Percentiles rank a stretch among this genome's conserved stretches.
Conservation (phyloP, 1,284 basidiomycete genomes). For the Rhizoctonia solani region DNA sequence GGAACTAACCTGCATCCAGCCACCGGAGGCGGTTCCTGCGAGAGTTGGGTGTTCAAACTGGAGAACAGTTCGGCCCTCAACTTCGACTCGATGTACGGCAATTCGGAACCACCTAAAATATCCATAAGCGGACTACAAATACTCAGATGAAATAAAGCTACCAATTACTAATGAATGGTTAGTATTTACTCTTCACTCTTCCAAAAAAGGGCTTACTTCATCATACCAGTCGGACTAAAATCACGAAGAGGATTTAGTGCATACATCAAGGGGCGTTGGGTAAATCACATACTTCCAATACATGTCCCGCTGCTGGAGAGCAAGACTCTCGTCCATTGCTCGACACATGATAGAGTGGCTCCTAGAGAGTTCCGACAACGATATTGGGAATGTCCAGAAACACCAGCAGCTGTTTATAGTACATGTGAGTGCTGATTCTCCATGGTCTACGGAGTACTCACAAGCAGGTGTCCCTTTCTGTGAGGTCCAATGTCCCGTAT, state of each 20-base stretch:
- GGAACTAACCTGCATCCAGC: slow-evolving; percentile 62
- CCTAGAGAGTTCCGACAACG: slow-evolving; percentile 47
- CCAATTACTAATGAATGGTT: slow-evolving; percentile 45
- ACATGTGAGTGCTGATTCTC: background rate
- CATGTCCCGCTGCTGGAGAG: slow-evolving; percentile 58
- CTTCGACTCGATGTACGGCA: slow-evolving; percentile 51
- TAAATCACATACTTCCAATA: slow-evolving; percentile 44
- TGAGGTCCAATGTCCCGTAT: slow-evolving; percentile 53
- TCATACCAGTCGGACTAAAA: slow-evolving; percentile 60
- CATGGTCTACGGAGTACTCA: slow-evolving; percentile 38
- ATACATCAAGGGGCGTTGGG: background rate
- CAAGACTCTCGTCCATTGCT: slow-evolving; percentile 61
- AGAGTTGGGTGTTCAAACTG: slow-evolving; percentile 67
- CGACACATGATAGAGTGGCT: slow-evolving; percentile 56
- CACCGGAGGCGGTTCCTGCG: slow-evolving; percentile 55
- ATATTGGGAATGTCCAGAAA: slow-evolving; percentile 60
- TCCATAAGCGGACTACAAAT: background rate
- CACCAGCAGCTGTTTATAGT: slow-evolving; percentile 59
- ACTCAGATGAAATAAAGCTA: slow-evolving; percentile 32
- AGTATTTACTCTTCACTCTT: background rate
- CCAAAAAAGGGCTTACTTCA: slow-evolving; percentile 50
- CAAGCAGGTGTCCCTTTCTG: slow-evolving; percentile 59
- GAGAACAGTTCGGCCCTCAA: slow-evolving; percentile 45
- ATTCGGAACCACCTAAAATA: slow-evolving; percentile 62
- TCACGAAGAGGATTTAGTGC: slow-evolving; percentile 15